Conservation (phyloP, 345 rosid species). For the Populus simonii region DNA sequence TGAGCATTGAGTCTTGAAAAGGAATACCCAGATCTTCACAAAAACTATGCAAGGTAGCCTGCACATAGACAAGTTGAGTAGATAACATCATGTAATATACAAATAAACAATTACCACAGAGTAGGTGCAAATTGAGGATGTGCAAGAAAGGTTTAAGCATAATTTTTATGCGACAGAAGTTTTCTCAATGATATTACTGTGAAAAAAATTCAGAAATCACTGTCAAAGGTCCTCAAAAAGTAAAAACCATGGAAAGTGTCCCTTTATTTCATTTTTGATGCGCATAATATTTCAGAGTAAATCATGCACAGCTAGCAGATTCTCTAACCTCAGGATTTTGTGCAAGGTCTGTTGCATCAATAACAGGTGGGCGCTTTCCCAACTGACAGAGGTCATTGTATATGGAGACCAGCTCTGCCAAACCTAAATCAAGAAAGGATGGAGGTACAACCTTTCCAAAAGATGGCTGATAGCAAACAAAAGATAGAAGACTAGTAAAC, state of each 20-base stretch:
- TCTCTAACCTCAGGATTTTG: constrained; percentile 71
- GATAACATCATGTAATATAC: background rate
- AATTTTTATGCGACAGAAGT: too few relatives aligned
- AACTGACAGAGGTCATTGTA: constrained; percentile 63
- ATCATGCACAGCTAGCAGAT: background rate
- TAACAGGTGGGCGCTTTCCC: constrained; percentile 64
- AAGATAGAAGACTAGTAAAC: constrained; percentile 11
- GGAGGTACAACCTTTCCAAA: constrained; percentile 65
- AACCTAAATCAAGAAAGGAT: constrained; percentile 70
- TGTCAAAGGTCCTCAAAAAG: background rate
- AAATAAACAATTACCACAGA: too few relatives aligned
- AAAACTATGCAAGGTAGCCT: constrained; percentile 72
- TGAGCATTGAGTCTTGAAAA: constrained; percentile 70
- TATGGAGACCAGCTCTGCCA: constrained; percentile 63
- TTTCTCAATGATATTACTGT: too few relatives aligned
- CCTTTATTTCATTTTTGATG: too few relatives aligned
- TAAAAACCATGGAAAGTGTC: background rate
- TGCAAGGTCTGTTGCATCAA: constrained; percentile 72
- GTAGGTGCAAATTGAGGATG: too few relatives aligned
- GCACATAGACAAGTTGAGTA: constrained; percentile 16
- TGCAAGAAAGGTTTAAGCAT: too few relatives aligned
- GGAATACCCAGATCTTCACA: constrained; percentile 77
- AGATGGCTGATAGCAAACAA: constrained; percentile 53
- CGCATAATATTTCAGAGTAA: background rate
- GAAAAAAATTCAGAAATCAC: too few relatives aligned